Percentiles rank a stretch among this genome's conserved stretches.
Evolutionary conservation across 2,329 filamentous ascomycete species (phyloP).

Genomic region (Trichothecium sympodiale): DNA sequence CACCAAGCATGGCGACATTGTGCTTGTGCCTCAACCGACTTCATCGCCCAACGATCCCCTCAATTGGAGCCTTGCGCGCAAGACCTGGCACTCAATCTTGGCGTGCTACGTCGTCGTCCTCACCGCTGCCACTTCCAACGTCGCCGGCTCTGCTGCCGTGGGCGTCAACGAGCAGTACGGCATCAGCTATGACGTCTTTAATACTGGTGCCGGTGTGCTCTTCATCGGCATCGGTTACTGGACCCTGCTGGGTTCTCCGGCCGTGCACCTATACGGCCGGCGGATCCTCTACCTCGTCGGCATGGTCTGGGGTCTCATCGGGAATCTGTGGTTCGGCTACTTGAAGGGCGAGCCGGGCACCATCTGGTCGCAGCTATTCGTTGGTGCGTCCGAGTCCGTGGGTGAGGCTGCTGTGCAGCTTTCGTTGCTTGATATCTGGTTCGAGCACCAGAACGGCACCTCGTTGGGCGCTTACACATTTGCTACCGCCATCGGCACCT

Average conservation of each 20-base stretch:
- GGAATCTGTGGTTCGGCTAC: slow-evolving; percentile 41
- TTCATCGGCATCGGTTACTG: slow-evolving; percentile 46
- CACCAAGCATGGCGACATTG: slow-evolving; percentile 22
- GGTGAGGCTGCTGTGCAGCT: slow-evolving; percentile 45
- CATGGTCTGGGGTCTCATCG: slow-evolving; percentile 34
- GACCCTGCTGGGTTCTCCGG: slow-evolving; percentile 39
- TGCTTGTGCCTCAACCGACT: slow-evolving; percentile 42
- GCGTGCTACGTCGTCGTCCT: slow-evolving; percentile 42
- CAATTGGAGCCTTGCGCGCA: slow-evolving; percentile 35
- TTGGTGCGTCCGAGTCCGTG: slow-evolving; percentile 44
- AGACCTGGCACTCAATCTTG: slow-evolving; percentile 38
- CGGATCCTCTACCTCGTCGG: slow-evolving; percentile 43
- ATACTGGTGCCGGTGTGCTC: slow-evolving; percentile 44
- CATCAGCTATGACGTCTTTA: slow-evolving; percentile 40
- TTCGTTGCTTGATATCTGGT: slow-evolving; percentile 46
- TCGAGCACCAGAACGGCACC: slow-evolving; percentile 43
- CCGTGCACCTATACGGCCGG: slow-evolving; percentile 42
- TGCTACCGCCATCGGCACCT: slow-evolving; percentile 44
- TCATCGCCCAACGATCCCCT: slow-evolving; percentile 40
- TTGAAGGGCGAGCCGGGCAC: slow-evolving; percentile 30
- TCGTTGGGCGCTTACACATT: slow-evolving; percentile 44
- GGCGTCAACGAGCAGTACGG: slow-evolving; percentile 37
- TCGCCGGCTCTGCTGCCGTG: slow-evolving; percentile 39
- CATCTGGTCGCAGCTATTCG: slow-evolving; percentile 45
- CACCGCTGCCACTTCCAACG: slow-evolving; percentile 45